Evolutionary conservation across 345 rosid genomes (phyloP).

Genomic region (Streptanthus diversifolius): DNA sequence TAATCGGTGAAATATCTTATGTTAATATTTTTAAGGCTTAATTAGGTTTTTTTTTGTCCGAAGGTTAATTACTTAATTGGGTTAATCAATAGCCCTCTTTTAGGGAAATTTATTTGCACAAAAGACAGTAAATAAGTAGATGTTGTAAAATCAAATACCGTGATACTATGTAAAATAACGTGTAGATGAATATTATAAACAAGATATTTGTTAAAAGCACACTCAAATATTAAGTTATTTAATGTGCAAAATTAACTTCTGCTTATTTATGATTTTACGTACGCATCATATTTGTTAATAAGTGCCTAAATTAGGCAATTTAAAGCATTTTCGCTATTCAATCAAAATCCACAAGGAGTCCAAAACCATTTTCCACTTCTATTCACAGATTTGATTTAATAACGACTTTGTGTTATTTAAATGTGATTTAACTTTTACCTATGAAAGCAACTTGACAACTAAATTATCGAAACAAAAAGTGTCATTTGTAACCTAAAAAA

Average conservation of each 20-base stretch:
- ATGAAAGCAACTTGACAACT: slow-evolving; percentile 10
- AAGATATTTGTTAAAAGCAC: background rate
- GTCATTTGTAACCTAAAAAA: background rate
- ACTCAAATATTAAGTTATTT: background rate
- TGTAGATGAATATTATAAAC: too few species aligned
- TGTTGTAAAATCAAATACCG: too few species aligned
- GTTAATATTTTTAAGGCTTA: background rate
- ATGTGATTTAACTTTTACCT: slow-evolving; percentile 11
- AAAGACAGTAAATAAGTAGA: too few species aligned
- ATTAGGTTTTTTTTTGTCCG: too few species aligned
- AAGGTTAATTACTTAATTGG: too few species aligned
- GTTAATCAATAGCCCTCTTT: too few species aligned
- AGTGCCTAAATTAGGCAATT: background rate
- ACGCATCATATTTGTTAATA: background rate
- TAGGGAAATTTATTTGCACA: too few species aligned
- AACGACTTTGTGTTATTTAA: background rate
- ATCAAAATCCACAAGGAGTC: background rate
- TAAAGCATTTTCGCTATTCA: background rate
- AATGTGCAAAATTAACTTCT: background rate
- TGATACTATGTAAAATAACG: too few species aligned
- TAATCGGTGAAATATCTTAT: background rate
- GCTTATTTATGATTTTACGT: background rate
- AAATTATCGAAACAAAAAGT: slow-evolving; percentile 16
- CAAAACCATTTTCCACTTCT: background rate
- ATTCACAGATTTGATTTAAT: background rate